Evolutionary conservation across 805 yeast genomes (phyloP), one percentile per base, ranked within the genome.

Genomic region (Wickerhamiella shivajii): DNA sequence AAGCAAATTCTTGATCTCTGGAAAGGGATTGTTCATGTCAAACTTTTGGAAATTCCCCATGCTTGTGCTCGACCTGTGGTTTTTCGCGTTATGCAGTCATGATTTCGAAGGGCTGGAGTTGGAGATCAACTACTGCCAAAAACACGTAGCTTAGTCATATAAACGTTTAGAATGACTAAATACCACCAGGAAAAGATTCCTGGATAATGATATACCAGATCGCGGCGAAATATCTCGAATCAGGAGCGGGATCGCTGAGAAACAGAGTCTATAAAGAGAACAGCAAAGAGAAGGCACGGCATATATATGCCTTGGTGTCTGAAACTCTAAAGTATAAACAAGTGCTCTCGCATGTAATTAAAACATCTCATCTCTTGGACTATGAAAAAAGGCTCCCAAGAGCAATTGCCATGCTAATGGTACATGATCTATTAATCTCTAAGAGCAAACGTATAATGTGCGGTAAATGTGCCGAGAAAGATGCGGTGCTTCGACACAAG

Each of bases 391-490:
- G 56, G 16, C 48, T 77, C 15, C 66, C 66, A 9, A 69, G 67
- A 34, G 57, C 63, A 11, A 53, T 78, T 30, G 69, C 78, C 2
- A 41, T 74, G 34, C 59, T 87, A 6, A 55, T 87, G 55, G 76
- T 76, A 1, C 93, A 87, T 49, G 98, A 87, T 56, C 60, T 83
- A 34, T 53, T 85, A 5, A 65, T 90, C 37, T 67, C 87, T 5
- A 68, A 72, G 42, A 64, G 71, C 18, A 90, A 92, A 8, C 60
- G 95, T 40, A 77, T 87, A 39, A 92, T 83, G 51, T 76, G 83
- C 64, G 92, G 92, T 5, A 85, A 84, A 47, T 83, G 77, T 40
- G 79, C 87, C 1, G 64, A 83, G 38, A 90, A 90, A 50, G 90
- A 79, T 31, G 77, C 79, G 9, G 63, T 90, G 4, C 57, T 90